These are phyloP conservation scores for Podila epigama DNA, from an alignment of 192 early-diverging fungal species.

Conservation along the genomic window DNA sequence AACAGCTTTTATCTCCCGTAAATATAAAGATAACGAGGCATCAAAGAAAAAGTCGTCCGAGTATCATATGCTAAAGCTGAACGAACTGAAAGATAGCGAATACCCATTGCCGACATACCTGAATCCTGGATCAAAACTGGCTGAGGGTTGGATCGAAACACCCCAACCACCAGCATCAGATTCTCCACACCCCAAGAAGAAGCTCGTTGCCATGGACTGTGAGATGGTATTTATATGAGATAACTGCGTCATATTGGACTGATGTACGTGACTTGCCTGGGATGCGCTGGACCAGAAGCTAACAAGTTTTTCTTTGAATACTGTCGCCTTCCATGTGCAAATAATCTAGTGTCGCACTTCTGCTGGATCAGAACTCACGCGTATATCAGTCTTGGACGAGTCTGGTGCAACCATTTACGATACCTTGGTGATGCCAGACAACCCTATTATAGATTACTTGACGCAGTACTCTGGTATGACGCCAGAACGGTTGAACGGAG, in stretches of 20 bases:
- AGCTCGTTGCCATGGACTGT: slow-evolving; percentile 63
- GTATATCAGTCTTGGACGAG: slow-evolving; percentile 58
- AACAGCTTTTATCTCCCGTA: too few relatives aligned
- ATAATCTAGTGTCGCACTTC: slow-evolving; percentile 36
- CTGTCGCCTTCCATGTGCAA: background rate
- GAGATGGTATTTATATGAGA: too few relatives aligned
- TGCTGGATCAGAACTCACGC: slow-evolving; percentile 56
- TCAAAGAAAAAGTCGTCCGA: background rate
- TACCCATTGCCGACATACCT: slow-evolving; percentile 35
- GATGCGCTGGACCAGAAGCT: background rate
- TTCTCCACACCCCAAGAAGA: slow-evolving; percentile 3
- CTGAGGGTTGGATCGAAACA: slow-evolving; percentile 28
- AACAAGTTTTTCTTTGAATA: background rate
- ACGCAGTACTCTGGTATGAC: slow-evolving; percentile 67
- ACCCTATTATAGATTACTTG: slow-evolving; percentile 59
- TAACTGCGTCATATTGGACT: too few relatives aligned
- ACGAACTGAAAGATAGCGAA: slow-evolving; percentile 14
- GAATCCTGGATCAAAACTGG: background rate
- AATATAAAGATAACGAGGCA: slow-evolving; percentile 1
- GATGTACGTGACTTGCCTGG: background rate
- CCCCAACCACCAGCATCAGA: background rate
- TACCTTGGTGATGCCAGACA: slow-evolving; percentile 57
- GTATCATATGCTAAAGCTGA: slow-evolving; percentile 10
- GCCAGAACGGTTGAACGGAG: slow-evolving; percentile 45
- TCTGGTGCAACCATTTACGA: slow-evolving; percentile 54